phyloP scores from a whole-genome alignment of 352 stramenopile genomes.

The Phytopythium cucurbitacearum region DNA sequence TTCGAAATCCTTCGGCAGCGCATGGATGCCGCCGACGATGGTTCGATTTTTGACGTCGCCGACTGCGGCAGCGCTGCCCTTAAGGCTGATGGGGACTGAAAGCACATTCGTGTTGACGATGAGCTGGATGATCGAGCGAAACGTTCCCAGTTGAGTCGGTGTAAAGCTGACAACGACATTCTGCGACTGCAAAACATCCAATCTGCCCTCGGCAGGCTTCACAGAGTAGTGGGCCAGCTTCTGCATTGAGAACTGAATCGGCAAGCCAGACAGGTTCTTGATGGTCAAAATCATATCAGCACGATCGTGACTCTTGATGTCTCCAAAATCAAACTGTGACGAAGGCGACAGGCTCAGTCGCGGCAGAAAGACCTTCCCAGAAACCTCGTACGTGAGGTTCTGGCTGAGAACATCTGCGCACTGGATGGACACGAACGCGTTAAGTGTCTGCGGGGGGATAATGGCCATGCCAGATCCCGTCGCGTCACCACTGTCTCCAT shows the following conservation, averaged over 20 bases:
- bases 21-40: conserved; percentile 55
- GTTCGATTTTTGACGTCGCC: conserved; percentile 25
- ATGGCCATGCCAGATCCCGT: neutral
- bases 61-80: conserved; percentile 55
- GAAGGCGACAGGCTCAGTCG: conserved; percentile 38
- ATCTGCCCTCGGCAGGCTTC: conserved; percentile 49
- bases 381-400: conserved; percentile 75
- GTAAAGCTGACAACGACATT: conserved; percentile 88
- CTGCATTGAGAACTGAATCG: conserved; percentile 55
- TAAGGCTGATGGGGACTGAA: conserved; percentile 50
- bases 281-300: conserved; percentile 82
- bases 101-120: conserved; percentile 46
- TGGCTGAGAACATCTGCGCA: conserved; percentile 62
- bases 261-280: conserved; percentile 72
- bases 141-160: conserved; percentile 82
- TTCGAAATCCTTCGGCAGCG: conserved; percentile 80
- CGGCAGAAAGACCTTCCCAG: conserved; percentile 51
- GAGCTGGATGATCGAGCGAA: conserved; percentile 41
- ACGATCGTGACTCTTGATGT: conserved; percentile 72
- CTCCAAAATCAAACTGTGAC: conserved; percentile 73
- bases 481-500: neutral
- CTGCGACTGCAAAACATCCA: conserved; percentile 87
- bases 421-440: conserved; percentile 69
- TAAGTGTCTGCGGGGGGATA: conserved; percentile 20
- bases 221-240: conserved; percentile 78